Conservation (phyloP, 2,329 filamentous ascomycete species). For the Scedosporium minutisporum region DNA sequence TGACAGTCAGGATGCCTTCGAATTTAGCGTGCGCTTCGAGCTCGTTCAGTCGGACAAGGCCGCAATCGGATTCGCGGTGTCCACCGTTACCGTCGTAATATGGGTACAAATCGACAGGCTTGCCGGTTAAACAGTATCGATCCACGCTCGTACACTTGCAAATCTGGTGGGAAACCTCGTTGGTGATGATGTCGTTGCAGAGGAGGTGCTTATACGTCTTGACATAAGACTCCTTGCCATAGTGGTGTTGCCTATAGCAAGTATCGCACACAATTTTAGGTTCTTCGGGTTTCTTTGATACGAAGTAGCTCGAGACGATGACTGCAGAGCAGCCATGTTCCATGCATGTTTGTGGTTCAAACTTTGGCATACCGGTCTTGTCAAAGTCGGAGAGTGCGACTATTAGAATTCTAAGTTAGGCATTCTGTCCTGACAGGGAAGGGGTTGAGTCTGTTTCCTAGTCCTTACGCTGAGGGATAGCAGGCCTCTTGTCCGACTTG, state of each 20-base stretch:
- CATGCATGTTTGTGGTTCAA: conserved; percentile 11
- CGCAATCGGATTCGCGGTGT: conserved; percentile 8
- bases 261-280: conserved; percentile 19
- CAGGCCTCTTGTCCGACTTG: conserved; percentile 16
- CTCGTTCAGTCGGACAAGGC: conserved; percentile 12
- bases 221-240: conserved; percentile 16
- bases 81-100: conserved; percentile 3
- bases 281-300: conserved; percentile 6
- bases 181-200: conserved; percentile 16
- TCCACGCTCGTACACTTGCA: conserved; percentile 15
- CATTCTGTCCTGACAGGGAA: not conserved
- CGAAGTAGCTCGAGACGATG: conserved; percentile 18
- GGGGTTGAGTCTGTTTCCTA: too few relatives aligned
- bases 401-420: not conserved
- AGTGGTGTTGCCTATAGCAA: conserved; percentile 21
- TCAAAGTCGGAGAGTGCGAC: conserved; percentile 12
- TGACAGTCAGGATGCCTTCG: conserved; percentile 7
- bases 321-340: conserved; percentile 9
- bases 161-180: conserved; percentile 15
- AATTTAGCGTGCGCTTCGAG: conserved; percentile 17
- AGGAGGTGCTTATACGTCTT: conserved; percentile 26
- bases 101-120: conserved; percentile 12
- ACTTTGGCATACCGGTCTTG: conserved; percentile 11
- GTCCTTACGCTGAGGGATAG: conserved; percentile 13
- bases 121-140: conserved; percentile 13